Percentiles rank a stretch among this genome's conserved stretches.
Conservation (phyloP, 345 rosid genomes). For the Passiflora organensis region DNA sequence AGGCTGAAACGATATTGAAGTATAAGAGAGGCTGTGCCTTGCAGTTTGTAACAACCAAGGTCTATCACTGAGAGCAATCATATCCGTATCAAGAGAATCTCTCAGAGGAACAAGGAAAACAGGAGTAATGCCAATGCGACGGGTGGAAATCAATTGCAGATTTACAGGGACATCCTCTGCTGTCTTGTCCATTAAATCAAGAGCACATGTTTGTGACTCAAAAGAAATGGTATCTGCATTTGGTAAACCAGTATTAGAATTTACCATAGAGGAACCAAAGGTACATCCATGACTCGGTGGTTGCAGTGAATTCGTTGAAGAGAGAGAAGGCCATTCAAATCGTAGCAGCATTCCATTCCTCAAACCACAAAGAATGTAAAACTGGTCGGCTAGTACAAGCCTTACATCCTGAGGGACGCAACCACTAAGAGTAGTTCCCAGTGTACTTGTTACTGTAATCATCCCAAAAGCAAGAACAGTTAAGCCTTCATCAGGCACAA, state of each 20-base stretch:
- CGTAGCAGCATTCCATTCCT: conserved; percentile 99
- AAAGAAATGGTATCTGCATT: conserved; percentile 20
- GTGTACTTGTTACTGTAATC: conserved; percentile 54
- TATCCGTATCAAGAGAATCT: conserved; percentile 70
- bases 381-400: conserved; percentile 76
- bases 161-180: conserved; percentile 40
- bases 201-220: conserved; percentile 24
- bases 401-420: conserved; percentile 97
- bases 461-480: conserved; percentile 73
- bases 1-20: conserved; percentile 89
- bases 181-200: conserved; percentile 20
- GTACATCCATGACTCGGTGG: conserved; percentile 15
- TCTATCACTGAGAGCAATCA: conserved; percentile 91
- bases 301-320: conserved; percentile 31
- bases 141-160: conserved; percentile 79
- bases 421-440: conserved; percentile 72
- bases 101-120: conserved; percentile 87
- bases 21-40: conserved; percentile 79
- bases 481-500: conserved; percentile 57
- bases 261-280: conserved; percentile 28
- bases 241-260: conserved; percentile 24
- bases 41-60: conserved; percentile 96
- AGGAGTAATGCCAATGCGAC: conserved; percentile 93
- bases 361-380: conserved; percentile 80
- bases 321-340: conserved; percentile 76